Conservation (phyloP, 371 early-diverging fungal genomes). For the Gilbertella persicaria region DNA sequence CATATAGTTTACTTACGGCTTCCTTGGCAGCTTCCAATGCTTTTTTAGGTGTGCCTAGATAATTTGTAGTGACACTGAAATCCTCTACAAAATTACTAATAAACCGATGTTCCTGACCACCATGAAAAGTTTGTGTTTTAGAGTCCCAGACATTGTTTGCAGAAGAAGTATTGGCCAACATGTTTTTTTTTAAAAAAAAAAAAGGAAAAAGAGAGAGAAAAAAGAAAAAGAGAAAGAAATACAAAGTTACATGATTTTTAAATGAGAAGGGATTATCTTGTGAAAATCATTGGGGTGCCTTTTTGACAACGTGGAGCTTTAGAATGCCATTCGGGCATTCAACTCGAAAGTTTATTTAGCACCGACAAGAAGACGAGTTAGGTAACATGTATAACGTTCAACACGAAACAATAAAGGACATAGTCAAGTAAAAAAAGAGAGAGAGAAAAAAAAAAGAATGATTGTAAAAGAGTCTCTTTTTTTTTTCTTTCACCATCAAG, state of each 20-base stretch:
- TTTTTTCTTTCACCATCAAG: too few species aligned
- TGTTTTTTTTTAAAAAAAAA: background rate
- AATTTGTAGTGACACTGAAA: conserved; percentile 87
- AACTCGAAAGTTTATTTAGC: too few species aligned
- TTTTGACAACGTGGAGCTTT: conserved; percentile 8
- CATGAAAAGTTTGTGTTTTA: conserved; percentile 84
- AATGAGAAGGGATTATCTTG: conserved; percentile 1
- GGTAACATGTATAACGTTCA: too few species aligned
- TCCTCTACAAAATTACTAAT: conserved; percentile 85
- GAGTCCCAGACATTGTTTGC: conserved; percentile 65
- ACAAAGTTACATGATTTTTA: too few species aligned
- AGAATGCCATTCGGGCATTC: conserved; percentile 7
- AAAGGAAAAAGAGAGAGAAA: background rate
- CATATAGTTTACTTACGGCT: conserved; percentile 65
- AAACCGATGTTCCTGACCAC: conserved; percentile 85
- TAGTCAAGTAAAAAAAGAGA: too few species aligned
- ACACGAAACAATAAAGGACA: too few species aligned
- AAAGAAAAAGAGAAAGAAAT: background rate
- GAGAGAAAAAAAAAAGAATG: too few species aligned
- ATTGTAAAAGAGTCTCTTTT: too few species aligned
- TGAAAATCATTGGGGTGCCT: conserved; percentile 6
- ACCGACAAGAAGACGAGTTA: too few species aligned
- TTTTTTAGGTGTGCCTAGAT: conserved; percentile 73
- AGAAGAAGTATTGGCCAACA: conserved; percentile 2
- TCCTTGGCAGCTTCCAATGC: conserved; percentile 74